Evolutionary conservation across 805 yeast genomes (phyloP), one percentile per base, ranked within the genome.

Genomic region (Pichia kluyveri): DNA sequence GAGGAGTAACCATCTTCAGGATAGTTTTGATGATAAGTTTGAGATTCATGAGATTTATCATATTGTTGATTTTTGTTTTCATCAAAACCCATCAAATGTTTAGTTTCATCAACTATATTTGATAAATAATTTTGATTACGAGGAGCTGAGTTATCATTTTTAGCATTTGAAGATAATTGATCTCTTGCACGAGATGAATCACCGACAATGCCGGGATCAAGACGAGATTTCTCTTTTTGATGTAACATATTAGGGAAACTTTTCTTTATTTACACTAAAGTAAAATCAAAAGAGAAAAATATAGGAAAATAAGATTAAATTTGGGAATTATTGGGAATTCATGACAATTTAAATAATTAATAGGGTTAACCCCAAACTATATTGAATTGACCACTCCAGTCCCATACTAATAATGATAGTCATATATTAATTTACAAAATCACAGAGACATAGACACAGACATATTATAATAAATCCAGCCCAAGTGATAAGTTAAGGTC

Each of bases 51-150:
- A 19, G 23, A 44, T 5, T 38, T 38, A 23, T 40, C 27, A 10
- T 15, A 4, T 23, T 30, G 40, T 10, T 12, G 7, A 17, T 23
- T 40, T 12, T 27, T 17, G 26, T 27, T 28, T 15, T 40, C 36
- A 19, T 45, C 44, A 8, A 30, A 41, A 23, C 18, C 44, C 7
- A 50, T 15, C 10, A 41, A 15, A 28, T 48, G 40, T 11, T 48
- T 45, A 7, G 50, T 38, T 9, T 48, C 40, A 31, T 50, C 45
- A 18, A 42, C 47, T 19, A 52, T 10, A 3, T 45, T 32, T 9
- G 45, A 12, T 23, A 50, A 10, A 32, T 46, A 49, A 1, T 46
- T 41, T 18, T 48, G 42, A 31, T 45, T 42, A 34, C 56, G 40
- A 26, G 56, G 56, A 5, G 49, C n/a, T 12, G 43, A 39, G 11